Percentiles rank a stretch among this genome's conserved stretches.
Evolutionary conservation across 2,329 filamentous ascomycete genomes (phyloP).

Genomic region (Chrysoporthe puriensis): DNA sequence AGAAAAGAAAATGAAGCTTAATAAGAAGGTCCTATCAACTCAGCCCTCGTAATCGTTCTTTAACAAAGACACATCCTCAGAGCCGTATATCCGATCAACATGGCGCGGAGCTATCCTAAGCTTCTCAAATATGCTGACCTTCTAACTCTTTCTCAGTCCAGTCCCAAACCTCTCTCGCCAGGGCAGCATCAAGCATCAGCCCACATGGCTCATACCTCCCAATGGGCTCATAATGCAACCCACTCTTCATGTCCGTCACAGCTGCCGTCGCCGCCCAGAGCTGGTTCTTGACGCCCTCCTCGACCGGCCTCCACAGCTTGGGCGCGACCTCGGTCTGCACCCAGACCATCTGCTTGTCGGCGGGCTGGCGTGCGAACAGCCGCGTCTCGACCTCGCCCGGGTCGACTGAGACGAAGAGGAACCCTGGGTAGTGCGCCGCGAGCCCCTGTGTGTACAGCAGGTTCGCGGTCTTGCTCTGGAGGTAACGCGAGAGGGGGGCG

Average conservation of each 20-base stretch:
- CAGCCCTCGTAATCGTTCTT: not conserved
- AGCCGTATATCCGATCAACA: not conserved
- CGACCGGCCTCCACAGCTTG: conserved; percentile 32
- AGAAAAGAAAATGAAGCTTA: not conserved
- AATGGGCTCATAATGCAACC: conserved; percentile 29
- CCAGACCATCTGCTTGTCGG: conserved; percentile 1
- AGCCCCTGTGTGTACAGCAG: conserved; percentile 37
- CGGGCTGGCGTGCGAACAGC: conserved; percentile 24
- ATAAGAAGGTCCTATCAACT: not conserved
- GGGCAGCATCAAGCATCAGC: conserved; percentile 31
- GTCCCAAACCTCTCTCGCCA: conserved; percentile 40
- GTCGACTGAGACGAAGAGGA: conserved; percentile 34
- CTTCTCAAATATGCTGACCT: conserved; percentile 16
- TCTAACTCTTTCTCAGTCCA: conserved; percentile 41
- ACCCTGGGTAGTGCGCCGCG: conserved; percentile 31
- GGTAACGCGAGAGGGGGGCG: conserved; percentile 34
- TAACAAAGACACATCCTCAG: too few species aligned
- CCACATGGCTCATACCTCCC: not conserved
- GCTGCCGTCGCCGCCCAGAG: conserved; percentile 30
- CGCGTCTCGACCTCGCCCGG: conserved; percentile 38
- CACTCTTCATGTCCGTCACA: conserved; percentile 33
- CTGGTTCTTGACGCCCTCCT: conserved; percentile 25
- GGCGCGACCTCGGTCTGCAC: conserved; percentile 19
- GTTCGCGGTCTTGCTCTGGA: conserved; percentile 40
- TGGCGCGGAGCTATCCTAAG: not conserved